phyloP scores from a whole-genome alignment of 768 basidiomycete genomes.

The Amylocystis lapponica region DNA sequence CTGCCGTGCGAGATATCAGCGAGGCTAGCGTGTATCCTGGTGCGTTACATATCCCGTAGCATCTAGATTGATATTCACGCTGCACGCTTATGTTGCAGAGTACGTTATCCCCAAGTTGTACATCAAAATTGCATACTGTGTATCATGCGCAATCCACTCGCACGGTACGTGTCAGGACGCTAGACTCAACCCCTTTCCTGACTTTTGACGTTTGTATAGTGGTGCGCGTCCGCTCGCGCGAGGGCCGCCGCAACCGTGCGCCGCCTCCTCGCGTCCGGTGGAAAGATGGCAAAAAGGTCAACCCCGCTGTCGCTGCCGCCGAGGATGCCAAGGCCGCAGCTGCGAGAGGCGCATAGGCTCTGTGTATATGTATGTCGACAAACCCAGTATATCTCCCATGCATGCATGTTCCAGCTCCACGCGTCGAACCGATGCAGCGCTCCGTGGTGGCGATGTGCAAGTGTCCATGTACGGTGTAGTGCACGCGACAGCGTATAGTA shows the following conservation, averaged over 20 bases:
- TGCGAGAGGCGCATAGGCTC: conserved; percentile 46
- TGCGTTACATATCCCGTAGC: conserved; percentile 33
- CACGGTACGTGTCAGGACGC: conserved; percentile 68
- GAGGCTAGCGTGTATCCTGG: conserved; percentile 92
- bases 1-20: conserved; percentile 94
- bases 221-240: conserved; percentile 94
- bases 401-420: background rate
- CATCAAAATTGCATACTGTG: conserved; percentile 98
- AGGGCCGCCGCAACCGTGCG: conserved; percentile 94
- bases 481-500: no score
- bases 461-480: no score
- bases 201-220: conserved; percentile 54
- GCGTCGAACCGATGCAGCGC: background rate
- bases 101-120: conserved; percentile 96
- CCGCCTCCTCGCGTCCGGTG: conserved; percentile 94
- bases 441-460: no score
- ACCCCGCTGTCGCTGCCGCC: conserved; percentile 91
- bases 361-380: background rate
- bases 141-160: conserved; percentile 98
- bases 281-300: conserved; percentile 95
- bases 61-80: background rate
- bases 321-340: conserved; percentile 73
- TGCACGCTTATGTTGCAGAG: conserved; percentile 43
- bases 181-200: conserved; percentile 1
- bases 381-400: background rate